Conservation (phyloP, 331 rosid genomes). For the Stylosanthes scabra region DNA sequence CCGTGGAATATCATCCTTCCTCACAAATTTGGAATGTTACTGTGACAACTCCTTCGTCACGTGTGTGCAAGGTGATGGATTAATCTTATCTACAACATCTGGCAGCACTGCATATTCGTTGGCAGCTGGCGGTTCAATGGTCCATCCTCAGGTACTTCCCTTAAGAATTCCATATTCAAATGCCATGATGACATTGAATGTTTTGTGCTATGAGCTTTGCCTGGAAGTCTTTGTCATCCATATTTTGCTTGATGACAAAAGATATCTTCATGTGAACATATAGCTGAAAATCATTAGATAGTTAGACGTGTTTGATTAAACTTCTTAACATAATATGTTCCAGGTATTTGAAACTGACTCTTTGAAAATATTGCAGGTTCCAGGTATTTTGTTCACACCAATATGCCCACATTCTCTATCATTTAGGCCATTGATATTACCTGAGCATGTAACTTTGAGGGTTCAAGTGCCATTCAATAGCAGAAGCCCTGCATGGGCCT, state of each 20-base stretch:
- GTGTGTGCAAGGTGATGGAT: slow-evolving; percentile 95
- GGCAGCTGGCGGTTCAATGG: slow-evolving; percentile 99
- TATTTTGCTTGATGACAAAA: too few relatives aligned
- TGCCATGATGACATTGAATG: slow-evolving; percentile 20
- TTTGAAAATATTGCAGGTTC: slow-evolving; percentile 72
- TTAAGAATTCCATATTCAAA: slow-evolving; percentile 18
- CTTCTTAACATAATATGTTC: too few relatives aligned
- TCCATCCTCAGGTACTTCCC: slow-evolving; percentile 89
- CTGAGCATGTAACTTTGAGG: slow-evolving; percentile 81
- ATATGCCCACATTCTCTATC: slow-evolving; percentile 93
- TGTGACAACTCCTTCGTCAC: slow-evolving; percentile 94
- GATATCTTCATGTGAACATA: too few relatives aligned
- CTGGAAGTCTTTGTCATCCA: slow-evolving; percentile 1
- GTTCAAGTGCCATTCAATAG: slow-evolving; percentile 91
- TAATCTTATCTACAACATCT: slow-evolving; percentile 95
- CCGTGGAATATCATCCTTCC: slow-evolving; percentile 96
- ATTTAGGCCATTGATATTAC: slow-evolving; percentile 85
- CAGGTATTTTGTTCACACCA: slow-evolving; percentile 93
- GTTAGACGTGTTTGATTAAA: too few relatives aligned
- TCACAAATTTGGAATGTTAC: slow-evolving; percentile 92
- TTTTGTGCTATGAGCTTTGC: slow-evolving; percentile 3
- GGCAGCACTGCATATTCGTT: slow-evolving; percentile 97
- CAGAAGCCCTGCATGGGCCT: slow-evolving; percentile 93
- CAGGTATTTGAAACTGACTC: slow-evolving; percentile 10
- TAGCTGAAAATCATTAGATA: too few relatives aligned